A percentile compares a stretch with the other conserved stretches of the same genome.
phyloP scores from a whole-genome alignment of 2,329 filamentous ascomycete species.

The Trichoderma breve region DNA sequence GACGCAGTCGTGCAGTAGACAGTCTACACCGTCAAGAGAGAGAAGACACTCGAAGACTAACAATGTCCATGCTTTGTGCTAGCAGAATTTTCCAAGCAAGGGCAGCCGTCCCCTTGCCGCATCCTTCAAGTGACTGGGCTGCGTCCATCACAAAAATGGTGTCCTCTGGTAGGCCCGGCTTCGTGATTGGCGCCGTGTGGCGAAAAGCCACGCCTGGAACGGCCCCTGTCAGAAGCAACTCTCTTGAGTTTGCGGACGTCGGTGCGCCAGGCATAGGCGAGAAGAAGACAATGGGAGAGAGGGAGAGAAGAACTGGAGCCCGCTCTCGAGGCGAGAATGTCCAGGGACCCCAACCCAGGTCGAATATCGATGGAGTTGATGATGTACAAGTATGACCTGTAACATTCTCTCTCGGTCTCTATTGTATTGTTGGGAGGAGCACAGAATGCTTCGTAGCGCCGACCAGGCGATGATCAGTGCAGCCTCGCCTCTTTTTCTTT shows the following conservation, averaged over 20 bases:
- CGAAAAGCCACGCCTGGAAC: not conserved
- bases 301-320: not conserved
- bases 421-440: not conserved
- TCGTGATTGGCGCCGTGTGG: slow-evolving; percentile 19
- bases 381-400: not conserved
- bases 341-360: not conserved
- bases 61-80: not conserved
- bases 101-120: slow-evolving; percentile 9
- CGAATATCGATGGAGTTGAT: not conserved
- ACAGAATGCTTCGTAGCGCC: not conserved
- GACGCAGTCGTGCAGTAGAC: slow-evolving; percentile 6
- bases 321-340: not conserved
- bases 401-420: not conserved
- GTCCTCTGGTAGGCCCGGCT: slow-evolving; percentile 15
- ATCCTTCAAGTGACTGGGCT: slow-evolving; percentile 3
- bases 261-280: not conserved
- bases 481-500: not conserved
- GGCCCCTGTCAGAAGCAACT: not conserved
- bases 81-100: slow-evolving; percentile 6
- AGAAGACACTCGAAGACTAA: not conserved
- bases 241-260: not conserved
- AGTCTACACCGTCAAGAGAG: not conserved
- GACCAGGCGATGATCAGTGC: not conserved
- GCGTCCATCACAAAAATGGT: slow-evolving; percentile 9
- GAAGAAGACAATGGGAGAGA: not conserved